Base-by-base conservation (phyloP, 2,329 filamentous ascomycete species). In the Apiospora pterosperma region DNA sequence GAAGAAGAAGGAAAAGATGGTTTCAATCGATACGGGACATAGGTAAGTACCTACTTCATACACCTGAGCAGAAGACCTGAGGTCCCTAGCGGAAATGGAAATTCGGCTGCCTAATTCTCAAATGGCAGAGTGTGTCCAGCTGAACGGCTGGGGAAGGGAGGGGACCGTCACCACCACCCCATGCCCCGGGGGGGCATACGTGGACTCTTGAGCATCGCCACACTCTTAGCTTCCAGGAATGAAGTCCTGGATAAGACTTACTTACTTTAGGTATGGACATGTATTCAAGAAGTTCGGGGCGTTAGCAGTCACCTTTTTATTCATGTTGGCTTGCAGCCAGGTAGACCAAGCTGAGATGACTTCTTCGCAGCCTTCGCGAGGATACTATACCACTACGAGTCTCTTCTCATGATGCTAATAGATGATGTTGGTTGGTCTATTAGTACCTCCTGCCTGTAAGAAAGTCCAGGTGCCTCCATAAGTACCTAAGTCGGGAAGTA, bases 161-260 rank as follows among this genome's bases (percentile, higher is more conserved):
- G 16, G 25, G 25, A 31, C 44, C 25, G 44, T 16, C 38, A 41
- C 48, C 48, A 55, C 25, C 44, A 31, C 48, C 48, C 48, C 28
- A 11, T 19, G 48, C 48, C 16, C n/a, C n/a, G n/a, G n/a, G 28
- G n/a, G 34, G n/a, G 48, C 48, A 55, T 55, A 55, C 48, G 48
- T 55, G 48, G 48, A 55, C 48, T 55, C 28, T 55, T 55, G 48
- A 34, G 48, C 48, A 55, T 55, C 48, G 48, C 48, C 48, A 55
- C 48, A 55, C 48, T 55, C 48, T 34, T 55, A 55, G 48, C 48
- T 55, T 34, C 16, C 31, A 55, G 8, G n/a, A 19, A 28, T 21
- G 34, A 55, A 12, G 48, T 7, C n/a, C 19, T 11, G 28, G 8
- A 34, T 11, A n/a, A 28, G 48, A 34, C 48, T n/a, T n/a, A n/a